Conservation (phyloP, 805 yeast species). For the Myxozyma kluyveri region DNA sequence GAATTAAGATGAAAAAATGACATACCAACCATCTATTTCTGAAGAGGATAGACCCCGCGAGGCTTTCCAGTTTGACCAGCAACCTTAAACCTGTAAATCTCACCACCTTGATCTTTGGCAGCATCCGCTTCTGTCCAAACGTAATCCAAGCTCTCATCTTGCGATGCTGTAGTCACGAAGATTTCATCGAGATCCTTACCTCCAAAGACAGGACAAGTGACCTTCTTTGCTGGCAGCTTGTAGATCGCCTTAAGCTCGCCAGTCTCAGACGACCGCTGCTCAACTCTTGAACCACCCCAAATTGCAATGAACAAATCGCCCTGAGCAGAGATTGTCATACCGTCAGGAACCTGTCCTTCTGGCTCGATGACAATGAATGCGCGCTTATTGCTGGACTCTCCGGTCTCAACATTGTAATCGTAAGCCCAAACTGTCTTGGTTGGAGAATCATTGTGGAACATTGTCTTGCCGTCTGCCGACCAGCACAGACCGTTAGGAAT, state of each 20-base stretch:
- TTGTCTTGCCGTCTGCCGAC: slow-evolving; percentile 42
- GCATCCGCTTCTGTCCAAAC: slow-evolving; percentile 35
- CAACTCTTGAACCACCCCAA: slow-evolving; percentile 58
- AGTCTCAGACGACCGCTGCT: slow-evolving; percentile 46
- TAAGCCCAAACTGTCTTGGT: slow-evolving; percentile 49
- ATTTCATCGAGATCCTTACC: slow-evolving; percentile 57
- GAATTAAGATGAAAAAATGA: background rate
- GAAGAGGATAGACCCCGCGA: slow-evolving; percentile 9
- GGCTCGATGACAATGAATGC: slow-evolving; percentile 43
- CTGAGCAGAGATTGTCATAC: slow-evolving; percentile 56
- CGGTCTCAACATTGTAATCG: slow-evolving; percentile 43
- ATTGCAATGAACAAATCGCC: slow-evolving; percentile 65
- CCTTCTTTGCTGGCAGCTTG: slow-evolving; percentile 55
- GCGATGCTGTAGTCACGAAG: slow-evolving; percentile 66
- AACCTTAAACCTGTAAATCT: slow-evolving; percentile 31
- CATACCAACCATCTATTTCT: background rate
- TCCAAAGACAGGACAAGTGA: slow-evolving; percentile 69
- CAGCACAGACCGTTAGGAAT: slow-evolving; percentile 77
- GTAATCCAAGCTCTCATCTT: slow-evolving; percentile 43
- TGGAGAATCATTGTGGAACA: slow-evolving; percentile 57
- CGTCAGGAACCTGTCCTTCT: slow-evolving; percentile 65
- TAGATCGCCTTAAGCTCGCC: slow-evolving; percentile 55
- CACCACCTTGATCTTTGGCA: slow-evolving; percentile 34
- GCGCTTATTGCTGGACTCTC: slow-evolving; percentile 41
- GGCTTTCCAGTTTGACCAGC: slow-evolving; percentile 26